These are phyloP conservation scores for Pseudodiploospora longispora DNA, from an alignment of 2,329 filamentous ascomycete genomes.

Conservation along the genomic window DNA sequence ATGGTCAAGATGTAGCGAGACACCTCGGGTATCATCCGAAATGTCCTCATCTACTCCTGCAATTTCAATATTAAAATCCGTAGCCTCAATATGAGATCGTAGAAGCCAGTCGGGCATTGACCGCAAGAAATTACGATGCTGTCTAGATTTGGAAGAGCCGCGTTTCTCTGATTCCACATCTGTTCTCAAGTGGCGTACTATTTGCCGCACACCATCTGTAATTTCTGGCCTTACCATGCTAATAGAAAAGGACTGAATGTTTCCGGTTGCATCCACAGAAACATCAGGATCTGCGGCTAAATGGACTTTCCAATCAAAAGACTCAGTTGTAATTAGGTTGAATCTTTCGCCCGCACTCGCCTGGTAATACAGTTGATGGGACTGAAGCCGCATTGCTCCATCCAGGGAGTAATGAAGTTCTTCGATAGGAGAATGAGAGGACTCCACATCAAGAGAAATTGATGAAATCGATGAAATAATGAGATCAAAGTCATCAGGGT, in stretches of 20 bases:
- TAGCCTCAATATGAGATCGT: conserved; percentile 75
- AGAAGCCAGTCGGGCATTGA: conserved; percentile 77
- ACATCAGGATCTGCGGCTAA: conserved; percentile 80
- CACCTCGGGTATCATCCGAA: conserved; percentile 70
- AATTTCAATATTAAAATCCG: conserved; percentile 83
- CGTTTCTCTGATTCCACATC: conserved; percentile 57
- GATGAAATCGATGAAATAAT: conserved; percentile 94
- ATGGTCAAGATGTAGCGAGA: conserved; percentile 78
- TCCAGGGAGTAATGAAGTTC: conserved; percentile 81
- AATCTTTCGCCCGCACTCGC: conserved; percentile 75
- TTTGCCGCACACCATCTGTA: conserved; percentile 83
- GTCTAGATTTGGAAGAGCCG: conserved; percentile 36
- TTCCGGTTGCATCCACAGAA: conserved; percentile 70
- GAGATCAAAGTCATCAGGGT: conserved; percentile 80
- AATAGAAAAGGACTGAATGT: conserved; percentile 76
- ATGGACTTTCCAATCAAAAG: conserved; percentile 77
- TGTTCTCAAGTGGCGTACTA: conserved; percentile 72
- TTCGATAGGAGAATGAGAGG: conserved; percentile 81
- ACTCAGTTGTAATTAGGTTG: conserved; percentile 80
- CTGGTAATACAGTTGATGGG: conserved; percentile 90
- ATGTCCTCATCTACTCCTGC: conserved; percentile 81
- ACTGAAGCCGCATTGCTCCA: conserved; percentile 73
- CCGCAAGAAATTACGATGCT: conserved; percentile 63
- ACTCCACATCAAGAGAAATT: conserved; percentile 85
- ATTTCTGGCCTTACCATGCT: conserved; percentile 91